These are phyloP conservation scores for Scleroderma citrinum DNA, from an alignment of 768 basidiomycete species.

Conservation along the genomic window DNA sequence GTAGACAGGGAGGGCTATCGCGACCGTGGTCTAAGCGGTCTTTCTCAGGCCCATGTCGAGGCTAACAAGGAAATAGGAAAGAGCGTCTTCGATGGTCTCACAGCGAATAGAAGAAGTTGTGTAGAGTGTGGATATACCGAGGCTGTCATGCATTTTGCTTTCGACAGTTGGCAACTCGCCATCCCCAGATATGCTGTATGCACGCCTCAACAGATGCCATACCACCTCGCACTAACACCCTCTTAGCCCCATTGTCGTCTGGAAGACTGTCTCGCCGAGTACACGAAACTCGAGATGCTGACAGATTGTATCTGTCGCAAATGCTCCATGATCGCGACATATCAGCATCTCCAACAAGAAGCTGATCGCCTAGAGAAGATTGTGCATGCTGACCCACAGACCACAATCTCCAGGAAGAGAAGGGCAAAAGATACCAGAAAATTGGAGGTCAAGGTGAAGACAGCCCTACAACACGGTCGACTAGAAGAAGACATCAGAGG, in stretches of 20 bases:
- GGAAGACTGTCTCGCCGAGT: conserved; percentile 82
- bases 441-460: conserved; percentile 54
- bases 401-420: conserved; percentile 69
- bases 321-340: conserved; percentile 82
- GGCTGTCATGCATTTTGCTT: conserved; percentile 86
- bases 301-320: conserved; percentile 91
- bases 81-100: conserved; percentile 84
- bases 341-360: conserved; percentile 56
- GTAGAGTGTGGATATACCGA: conserved; percentile 89
- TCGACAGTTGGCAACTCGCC: conserved; percentile 80
- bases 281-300: conserved; percentile 82
- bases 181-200: conserved; percentile 60
- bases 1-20: conserved; percentile 66
- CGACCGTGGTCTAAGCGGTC: conserved; percentile 65
- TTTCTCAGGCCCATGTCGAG: conserved; percentile 28
- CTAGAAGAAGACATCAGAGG: conserved; percentile 84
- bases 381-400: conserved; percentile 30
- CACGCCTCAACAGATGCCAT: conserved; percentile 10
- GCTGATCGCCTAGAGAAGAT: conserved; percentile 46
- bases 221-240: conserved; percentile 8
- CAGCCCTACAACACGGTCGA: conserved; percentile 63
- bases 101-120: conserved; percentile 86
- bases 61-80: conserved; percentile 41
- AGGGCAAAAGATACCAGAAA: conserved; percentile 65
- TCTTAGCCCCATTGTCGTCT: conserved; percentile 58